Base-by-base conservation (phyloP, 352 stramenopile genomes). In the Phytophthora europaea region DNA sequence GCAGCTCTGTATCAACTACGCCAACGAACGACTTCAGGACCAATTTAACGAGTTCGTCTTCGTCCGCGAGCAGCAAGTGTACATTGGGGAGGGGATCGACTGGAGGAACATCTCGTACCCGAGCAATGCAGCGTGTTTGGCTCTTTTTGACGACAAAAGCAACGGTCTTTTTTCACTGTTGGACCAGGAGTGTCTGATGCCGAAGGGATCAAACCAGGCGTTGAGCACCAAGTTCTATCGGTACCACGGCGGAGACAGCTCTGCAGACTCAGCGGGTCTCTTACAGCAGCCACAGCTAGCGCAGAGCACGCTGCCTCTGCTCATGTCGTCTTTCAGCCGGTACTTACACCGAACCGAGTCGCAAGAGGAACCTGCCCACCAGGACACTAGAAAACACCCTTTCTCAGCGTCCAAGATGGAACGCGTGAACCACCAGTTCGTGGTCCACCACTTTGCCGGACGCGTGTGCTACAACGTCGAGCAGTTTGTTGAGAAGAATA, bases 31-130 rank as follows among this genome's bases (percentile, higher is more conserved):
- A 23, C 78, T 97, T 0, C 91, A 97, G 57, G 80, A 81, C 4
- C 91, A 97, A 62, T 97, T 97, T 61, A 97, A 96, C 70, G 89
- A 97, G 73, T 94, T 96, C 43, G 89, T 97, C 9, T 95, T 96
- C 68, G 84, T 94, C 58, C 92, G 87, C 22, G 89, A 97, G 65
- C 89, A 97, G 58, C 76, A 95, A 34, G 81, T 95, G 33, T 94
- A 96, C 60, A 83, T 93, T 16, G 79, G 80, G 0, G 90, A 98
- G 62, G 89, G 79, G 12, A 97, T 98, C 59, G 90, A 97, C 59
- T 97, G 89, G 89, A 82, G 76, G 5, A 91, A 85, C 10, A 93
- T 97, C 12, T 79, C 85, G 18, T 94, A 88, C 64, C 87, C 89
- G 4, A 94, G 89, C 65, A 97, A 96, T 59, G 85, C 70, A 6